Base-by-base conservation (phyloP, 1,139 yeast species). In the Yamadazyma jaroonii region DNA sequence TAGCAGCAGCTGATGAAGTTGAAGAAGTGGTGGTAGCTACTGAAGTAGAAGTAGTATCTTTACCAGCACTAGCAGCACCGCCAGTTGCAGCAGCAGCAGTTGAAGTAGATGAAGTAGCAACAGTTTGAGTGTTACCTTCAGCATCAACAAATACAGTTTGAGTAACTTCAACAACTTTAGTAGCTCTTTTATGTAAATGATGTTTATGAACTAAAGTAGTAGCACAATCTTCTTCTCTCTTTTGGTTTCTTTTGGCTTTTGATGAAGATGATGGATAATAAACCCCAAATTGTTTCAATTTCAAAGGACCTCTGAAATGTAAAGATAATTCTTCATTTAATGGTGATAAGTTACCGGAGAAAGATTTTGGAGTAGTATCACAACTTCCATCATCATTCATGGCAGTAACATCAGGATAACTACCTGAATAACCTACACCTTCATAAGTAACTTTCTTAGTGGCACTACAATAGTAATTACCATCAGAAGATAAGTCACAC, bases 391-490 rank as follows among this genome's bases (percentile, higher is more conserved):
- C 54, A 38, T 73, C 74, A 50, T 77, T 61, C 62, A 70, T 68
- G 24, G 67, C 63, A 52, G 77, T 73, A 39, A 85, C 86, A 34
- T 81, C 80, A 42, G 62, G 63, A 61, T 77, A 85, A 34, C 74
- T 60, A 33, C 94, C 94, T 9, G 75, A 64, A 53, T 70, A 84
- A 3, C 94, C 94, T 34, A 84, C 75, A 46, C 79, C 79, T 39
- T 71, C 52, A 71, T 85, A 92, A 43, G 72, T 67, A 48, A 90
- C 75, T 49, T 86, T 88, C 44, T 66, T 54, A 42, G 88, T 85
- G 46, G 77, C 61, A 47, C 75, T 64, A 67, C 97, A 88, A 76
- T 84, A 89, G 72, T 83, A 85, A 74, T 87, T 88, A 47, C 96
- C 96, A 43, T 64, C 71, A 36, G 65, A 67, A 45, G 63, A 59